Conservation (phyloP, 2,329 filamentous ascomycete species). For the Bipolaris gigantea region DNA sequence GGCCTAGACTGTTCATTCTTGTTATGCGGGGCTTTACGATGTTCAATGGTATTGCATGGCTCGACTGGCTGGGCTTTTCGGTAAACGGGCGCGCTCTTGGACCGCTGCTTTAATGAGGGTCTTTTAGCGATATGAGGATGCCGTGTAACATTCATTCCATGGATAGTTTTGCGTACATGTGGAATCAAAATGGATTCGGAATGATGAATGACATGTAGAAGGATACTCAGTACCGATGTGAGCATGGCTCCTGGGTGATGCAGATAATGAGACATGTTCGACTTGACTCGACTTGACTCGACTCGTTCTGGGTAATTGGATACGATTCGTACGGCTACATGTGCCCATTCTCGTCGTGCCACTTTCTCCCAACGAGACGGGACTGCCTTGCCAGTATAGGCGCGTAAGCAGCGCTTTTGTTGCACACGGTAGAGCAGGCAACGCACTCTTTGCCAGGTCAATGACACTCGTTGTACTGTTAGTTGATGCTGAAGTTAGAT, state of each 20-base stretch:
- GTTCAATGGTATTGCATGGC: slow-evolving; percentile 28
- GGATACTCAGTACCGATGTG: neutral
- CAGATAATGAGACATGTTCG: neutral
- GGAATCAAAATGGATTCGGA: neutral
- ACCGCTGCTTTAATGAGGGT: slow-evolving; percentile 13
- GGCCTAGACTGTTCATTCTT: slow-evolving; percentile 58
- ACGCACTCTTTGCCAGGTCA: too few species aligned
- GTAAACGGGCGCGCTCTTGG: slow-evolving; percentile 19
- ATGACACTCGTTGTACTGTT: too few species aligned
- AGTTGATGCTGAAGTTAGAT: too few species aligned
- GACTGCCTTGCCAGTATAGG: too few species aligned
- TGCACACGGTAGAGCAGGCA: too few species aligned
- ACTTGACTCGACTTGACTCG: too few species aligned
- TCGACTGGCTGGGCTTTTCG: slow-evolving; percentile 22
- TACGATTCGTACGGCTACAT: too few species aligned
- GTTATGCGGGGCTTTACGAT: slow-evolving; percentile 23
- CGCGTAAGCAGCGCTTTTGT: too few species aligned
- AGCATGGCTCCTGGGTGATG: neutral
- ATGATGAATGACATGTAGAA: neutral
- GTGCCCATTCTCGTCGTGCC: too few species aligned
- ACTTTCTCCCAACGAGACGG: too few species aligned
- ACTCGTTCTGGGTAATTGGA: too few species aligned
- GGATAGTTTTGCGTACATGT: slow-evolving; percentile 1
- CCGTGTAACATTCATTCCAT: neutral
- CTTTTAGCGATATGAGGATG: slow-evolving; percentile 2